Base-by-base conservation (phyloP, 257 asterid species). In the Mentha longifolia region DNA sequence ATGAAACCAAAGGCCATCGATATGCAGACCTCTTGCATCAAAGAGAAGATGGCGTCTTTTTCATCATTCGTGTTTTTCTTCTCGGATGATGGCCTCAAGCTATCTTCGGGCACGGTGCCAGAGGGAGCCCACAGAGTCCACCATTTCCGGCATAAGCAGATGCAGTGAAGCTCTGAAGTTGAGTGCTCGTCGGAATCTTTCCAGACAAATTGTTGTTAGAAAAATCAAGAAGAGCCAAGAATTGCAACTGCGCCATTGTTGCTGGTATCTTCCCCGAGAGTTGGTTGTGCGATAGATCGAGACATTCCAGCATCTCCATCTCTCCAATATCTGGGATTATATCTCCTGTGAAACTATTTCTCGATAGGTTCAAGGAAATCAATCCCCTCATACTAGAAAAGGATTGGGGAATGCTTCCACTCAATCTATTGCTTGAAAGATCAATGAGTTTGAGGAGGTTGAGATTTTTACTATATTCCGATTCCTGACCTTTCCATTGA, bases 221-320 rank as follows among this genome's bases (percentile, higher is more conserved):
- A n/a, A n/a, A n/a, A n/a, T 80, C 68, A 33, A 85, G 65, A 58
- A 70, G 46, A 1, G 35, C 15, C 5, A 82, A 41, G 12, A 3
- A 73, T 41, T 31, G 17, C 35, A 80, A 13, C 7, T 37, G 10
- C 13, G 74, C 70, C 56, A 76, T 46, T 46, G 80, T 58, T 0
- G 7, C 11, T 0, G 84, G 87, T 39, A 82, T 82, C 58, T 51
- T 45, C 6, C 86, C 79, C 0, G 74, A 80, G 54, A 80, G 70
- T 0, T 54, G 65, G 67, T 85, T 82, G n/a, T 47, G 7, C 9
- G 90, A 80, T 5, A 82, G 6, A 49, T 82, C 86, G 25, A 82
- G 83, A 15, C 20, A 17, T 41, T 82, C 84, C 50, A 82, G 39
- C 67, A 25, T 55, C 19, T 65, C 62, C 83, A 85, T 82, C 7